phyloP scores from a whole-genome alignment of 2,329 filamentous ascomycete genomes.

The Fusarium staphyleae region DNA sequence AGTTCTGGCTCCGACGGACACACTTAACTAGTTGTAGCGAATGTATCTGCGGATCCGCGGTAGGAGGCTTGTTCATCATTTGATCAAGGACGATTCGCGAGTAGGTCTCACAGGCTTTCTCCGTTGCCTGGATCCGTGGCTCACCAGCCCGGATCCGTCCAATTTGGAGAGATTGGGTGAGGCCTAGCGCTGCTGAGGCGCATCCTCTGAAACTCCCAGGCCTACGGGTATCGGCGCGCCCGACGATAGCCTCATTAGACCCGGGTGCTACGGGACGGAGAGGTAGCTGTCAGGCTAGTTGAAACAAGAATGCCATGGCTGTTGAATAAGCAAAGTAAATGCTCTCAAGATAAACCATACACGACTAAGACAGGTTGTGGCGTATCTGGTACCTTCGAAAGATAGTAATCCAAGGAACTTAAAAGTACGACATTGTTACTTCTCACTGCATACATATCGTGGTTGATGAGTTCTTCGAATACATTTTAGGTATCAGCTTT shows the following conservation, averaged over 20 bases:
- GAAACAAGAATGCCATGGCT: neutral
- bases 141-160: neutral
- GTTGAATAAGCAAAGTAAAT: no score
- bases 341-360: no score
- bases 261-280: slow-evolving; percentile 8
- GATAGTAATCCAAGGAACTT: neutral
- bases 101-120: neutral
- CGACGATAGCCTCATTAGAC: slow-evolving; percentile 6
- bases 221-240: slow-evolving; percentile 12
- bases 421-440: no score
- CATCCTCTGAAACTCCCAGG: slow-evolving; percentile 3
- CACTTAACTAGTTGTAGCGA: no score
- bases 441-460: no score
- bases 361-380: no score
- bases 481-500: neutral
- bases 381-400: neutral
- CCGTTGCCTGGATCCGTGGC: neutral
- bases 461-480: neutral
- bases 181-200: slow-evolving; percentile 21
- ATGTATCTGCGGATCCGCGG: no score
- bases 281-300: slow-evolving; percentile 1
- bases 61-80: neutral
- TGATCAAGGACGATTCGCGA: neutral
- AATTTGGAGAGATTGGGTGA: slow-evolving; percentile 6
- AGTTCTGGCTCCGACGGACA: no score